These are phyloP conservation scores for Brassica napus DNA, from an alignment of 345 rosid species.

Conservation along the genomic window Da-Ae NC_063452.1:59296001-59296500, in stretches of 20 bases:
- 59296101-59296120: background rate
- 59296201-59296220: slow-evolving; percentile 32
- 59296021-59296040: background rate
- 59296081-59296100: background rate
- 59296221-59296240: slow-evolving; percentile 3
- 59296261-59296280: background rate
- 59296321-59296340: background rate
- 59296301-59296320: slow-evolving; percentile 9
- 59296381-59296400: slow-evolving; percentile 8
- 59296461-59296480: background rate
- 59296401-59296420: background rate
- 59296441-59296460: too few species aligned
- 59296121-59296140: slow-evolving; percentile 30
- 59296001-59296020: background rate
- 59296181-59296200: slow-evolving; percentile 45
- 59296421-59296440: background rate
- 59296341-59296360: background rate
- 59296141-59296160: slow-evolving; percentile 29
- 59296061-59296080: background rate
- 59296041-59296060: background rate
- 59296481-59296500: background rate
- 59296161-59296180: slow-evolving; percentile 44
- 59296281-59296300: background rate
- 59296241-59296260: slow-evolving; percentile 17
- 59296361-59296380: background rate